Base-by-base conservation (phyloP, 225 moss, liverwort and hornwort genomes). In the Rhytidiadelphus loreus region DNA sequence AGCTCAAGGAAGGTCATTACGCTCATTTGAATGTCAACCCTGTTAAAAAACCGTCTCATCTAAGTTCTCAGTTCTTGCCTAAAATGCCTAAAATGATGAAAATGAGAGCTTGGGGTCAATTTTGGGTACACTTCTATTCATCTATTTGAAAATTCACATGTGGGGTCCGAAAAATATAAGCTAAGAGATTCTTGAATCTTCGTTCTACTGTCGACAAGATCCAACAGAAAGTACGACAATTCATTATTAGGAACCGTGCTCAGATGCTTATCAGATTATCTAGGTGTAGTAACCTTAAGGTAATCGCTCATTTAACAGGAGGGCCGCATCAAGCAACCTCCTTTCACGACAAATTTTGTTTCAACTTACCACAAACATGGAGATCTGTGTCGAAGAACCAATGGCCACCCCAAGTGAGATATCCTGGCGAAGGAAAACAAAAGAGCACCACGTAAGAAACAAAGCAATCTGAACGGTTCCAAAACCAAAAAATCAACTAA, bases 331-430 rank as follows among this genome's bases (percentile, higher is more conserved):
- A 46, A 70, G 46, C 20, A 29, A 65, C 30, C 30, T 16, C 16
- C 18, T 11, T 20, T 80, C 43, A 59, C 9, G 1, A 37, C 55
- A 37, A 55, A 14, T 37, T 72, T 65, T 32, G 22, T 25, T 20
- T 52, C 18, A 56, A 70, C 93, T 88, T 87, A 93, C 94, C 93
- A 97, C 94, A 92, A 97, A 97, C 97, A 97, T 97, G 48, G 97
- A 91, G 59, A 97, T 97, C 87, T 97, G 97, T 29, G 97, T 97
- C 44, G 97, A 97, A 46, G 97, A 97, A 82, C 97, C 97, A 55
- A 96, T 95, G 41, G 97, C 95, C 59, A 97, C 97, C 37, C 96
- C 97, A 13, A 97, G 89, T 23, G 97, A 96, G 39, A 97, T 97
- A 89, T 97, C 95, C 94, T 94, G 92, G 43, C 3, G 12, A 85